Conservation (phyloP, 345 rosid species). For the Theobroma cacao region DNA sequence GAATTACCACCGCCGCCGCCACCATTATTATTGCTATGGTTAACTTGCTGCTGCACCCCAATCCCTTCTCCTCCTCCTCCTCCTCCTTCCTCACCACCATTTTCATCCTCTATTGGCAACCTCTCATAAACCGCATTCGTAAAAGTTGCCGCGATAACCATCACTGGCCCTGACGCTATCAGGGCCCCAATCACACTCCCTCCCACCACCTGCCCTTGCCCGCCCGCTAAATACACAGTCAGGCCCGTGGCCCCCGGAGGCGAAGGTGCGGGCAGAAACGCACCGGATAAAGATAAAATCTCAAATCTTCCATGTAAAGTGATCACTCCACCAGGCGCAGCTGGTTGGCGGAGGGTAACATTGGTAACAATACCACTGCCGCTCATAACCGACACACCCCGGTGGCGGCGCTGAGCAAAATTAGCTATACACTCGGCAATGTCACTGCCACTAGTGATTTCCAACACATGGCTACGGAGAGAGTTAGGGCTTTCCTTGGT, state of each 20-base stretch:
- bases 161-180: constrained; percentile 78
- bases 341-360: constrained; percentile 78
- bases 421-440: constrained; percentile 57
- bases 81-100: background rate
- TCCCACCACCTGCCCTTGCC: constrained; percentile 90
- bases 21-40: constrained; percentile 3
- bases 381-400: constrained; percentile 77
- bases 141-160: constrained; percentile 84
- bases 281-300: constrained; percentile 78
- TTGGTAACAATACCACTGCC: constrained; percentile 79
- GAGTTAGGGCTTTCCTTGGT: constrained; percentile 88
- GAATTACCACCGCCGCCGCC: constrained; percentile 21
- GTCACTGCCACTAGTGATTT: constrained; percentile 74
- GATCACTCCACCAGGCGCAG: constrained; percentile 64
- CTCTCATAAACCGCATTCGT: constrained; percentile 78
- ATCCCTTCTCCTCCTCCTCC: constrained; percentile 28
- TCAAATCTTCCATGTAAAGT: constrained; percentile 80
- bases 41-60: constrained; percentile 25
- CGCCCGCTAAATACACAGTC: constrained; percentile 78
- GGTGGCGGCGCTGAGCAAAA: constrained; percentile 62
- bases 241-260: constrained; percentile 74
- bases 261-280: constrained; percentile 70
- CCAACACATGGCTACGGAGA: constrained; percentile 81
- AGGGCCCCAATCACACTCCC: constrained; percentile 70
- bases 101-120: constrained; percentile 67